Evolutionary conservation across 352 stramenopile species (phyloP), one percentile per base, ranked within the genome.

Genomic region (Phytophthora sp.): DNA sequence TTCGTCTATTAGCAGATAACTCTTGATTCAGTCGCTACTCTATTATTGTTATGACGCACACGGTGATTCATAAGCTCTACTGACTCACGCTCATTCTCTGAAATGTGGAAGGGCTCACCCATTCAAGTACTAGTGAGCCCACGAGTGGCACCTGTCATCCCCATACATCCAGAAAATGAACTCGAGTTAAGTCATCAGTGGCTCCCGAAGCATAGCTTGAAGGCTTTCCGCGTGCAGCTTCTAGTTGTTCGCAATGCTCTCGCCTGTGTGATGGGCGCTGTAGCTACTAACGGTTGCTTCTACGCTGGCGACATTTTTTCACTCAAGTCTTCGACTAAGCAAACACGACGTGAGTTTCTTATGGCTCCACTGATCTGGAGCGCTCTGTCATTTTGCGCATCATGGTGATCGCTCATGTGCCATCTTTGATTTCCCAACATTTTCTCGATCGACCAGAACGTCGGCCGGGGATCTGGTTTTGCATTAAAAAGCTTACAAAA

Each of bases 221-320:
- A 0, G 23, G 35, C 51, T 15, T 13, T 28, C 0, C 38, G 26
- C 8, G n/a, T 30, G 12, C 51, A 59, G 27, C n/a, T 41, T 5
- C 15, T 46, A 1, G 38, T 59, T 17, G 18, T 59, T 30, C 37
- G 38, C 17, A 59, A 59, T n/a, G 51, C 38, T 23, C 15, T 42
- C 1, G n/a, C 20, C 3, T 49, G 51, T 13, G 20, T 42, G 9
- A 15, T 66, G 11, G 52, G 53, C 23, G 53, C 32, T 5, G 46
- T 46, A 30, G 24, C 43, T n/a, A 35, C 53, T 5, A 61, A 52
- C 31, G 28, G 12, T 18, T 53, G 34, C n/a, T 51, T 24, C 30
- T 61, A 38, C 18, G 15, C 41, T 20, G 53, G 53, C 3, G 53
- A 61, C 18, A 30, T 61, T 23, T 62, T 62, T n/a, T 62, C 54